A percentile compares a stretch with the other conserved stretches of the same genome.
Evolutionary conservation across 352 stramenopile species (phyloP).

Genomic region (Phytophthora gonapodyides): DNA sequence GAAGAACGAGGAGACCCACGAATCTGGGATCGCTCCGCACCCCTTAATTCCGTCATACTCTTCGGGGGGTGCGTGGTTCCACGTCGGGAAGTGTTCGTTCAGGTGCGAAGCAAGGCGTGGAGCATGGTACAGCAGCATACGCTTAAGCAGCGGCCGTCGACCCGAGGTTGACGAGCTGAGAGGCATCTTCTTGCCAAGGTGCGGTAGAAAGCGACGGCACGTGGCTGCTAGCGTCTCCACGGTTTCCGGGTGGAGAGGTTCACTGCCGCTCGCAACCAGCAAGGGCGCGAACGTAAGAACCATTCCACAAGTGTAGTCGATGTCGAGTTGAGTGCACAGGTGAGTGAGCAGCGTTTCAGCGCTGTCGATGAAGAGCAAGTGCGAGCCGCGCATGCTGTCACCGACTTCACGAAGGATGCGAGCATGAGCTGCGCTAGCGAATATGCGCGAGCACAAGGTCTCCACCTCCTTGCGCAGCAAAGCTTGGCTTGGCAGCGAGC

Average conservation of each 20-base stretch:
- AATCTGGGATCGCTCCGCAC: conserved; percentile 52
- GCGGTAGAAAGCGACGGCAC: conserved; percentile 55
- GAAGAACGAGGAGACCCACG: conserved; percentile 81
- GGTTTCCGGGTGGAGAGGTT: conserved; percentile 69
- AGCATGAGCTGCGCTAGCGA: conserved; percentile 58
- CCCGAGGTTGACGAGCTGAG: conserved; percentile 34
- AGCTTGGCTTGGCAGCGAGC: conserved; percentile 57
- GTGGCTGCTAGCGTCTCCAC: conserved; percentile 52
- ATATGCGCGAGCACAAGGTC: conserved; percentile 63
- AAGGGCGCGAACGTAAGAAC: conserved; percentile 61
- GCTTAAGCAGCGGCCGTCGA: conserved; percentile 62
- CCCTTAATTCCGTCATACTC: conserved; percentile 28
- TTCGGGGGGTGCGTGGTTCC: conserved; percentile 44
- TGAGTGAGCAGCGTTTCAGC: conserved; percentile 74
- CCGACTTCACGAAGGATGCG: conserved; percentile 38
- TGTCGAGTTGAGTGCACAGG: conserved; percentile 61
- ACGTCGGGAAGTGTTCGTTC: conserved; percentile 74
- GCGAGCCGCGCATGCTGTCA: conserved; percentile 52
- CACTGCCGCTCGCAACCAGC: conserved; percentile 61
- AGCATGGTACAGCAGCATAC: conserved; percentile 76
- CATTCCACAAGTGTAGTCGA: conserved; percentile 61
- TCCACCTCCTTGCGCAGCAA: conserved; percentile 75
- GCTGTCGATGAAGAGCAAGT: conserved; percentile 77
- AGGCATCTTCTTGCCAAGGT: conserved; percentile 45
- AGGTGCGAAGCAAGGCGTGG: conserved; percentile 73